Base-by-base conservation (phyloP, 2,329 filamentous ascomycete genomes). In the Diplocarpon rosae region DNA sequence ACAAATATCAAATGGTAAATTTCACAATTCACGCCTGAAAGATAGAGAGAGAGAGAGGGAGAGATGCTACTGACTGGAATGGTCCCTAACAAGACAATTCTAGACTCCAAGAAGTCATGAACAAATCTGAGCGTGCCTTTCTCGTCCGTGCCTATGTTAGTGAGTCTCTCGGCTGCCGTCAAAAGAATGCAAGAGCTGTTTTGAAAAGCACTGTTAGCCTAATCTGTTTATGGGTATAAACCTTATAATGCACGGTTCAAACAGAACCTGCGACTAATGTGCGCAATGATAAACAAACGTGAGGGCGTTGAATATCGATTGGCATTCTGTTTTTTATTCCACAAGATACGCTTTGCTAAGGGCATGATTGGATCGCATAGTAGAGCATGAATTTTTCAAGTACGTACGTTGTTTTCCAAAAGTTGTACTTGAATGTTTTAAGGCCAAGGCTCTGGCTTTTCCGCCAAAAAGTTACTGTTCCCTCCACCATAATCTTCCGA, bases 91-190 rank as follows among this genome's bases (percentile, higher is more conserved):
- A 82, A 61, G 3, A 70, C 56, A 10, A 78, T 58, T 15, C 76
- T 69, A 32, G 75, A 70, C 54, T 73, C 68, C 5, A 82, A 62
- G 52, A 78, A 81, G 31, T 69, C 68, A 53, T 73, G 69, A 34
- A 81, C 69, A 39, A 62, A 61, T 16, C 29, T 41, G 17, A 63
- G 53, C 17, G 55, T 52, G 24, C 47, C 42, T 31, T 56, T 59
- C 15, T 54, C 52, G 37, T 58, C 54, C 24, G 47, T 47, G 14
- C 45, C 47, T 16, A 55, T 44, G 16, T 36, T 55, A n/a, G 56
- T 50, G 14, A 59, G 40, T 31, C 57, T 59, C 24, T 61, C 54
- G 31, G 53, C 52, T 11, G 60, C 45, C 24, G 55, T 56, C 17
- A 53, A 51, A 16, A 62, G 52, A 28, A 61, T 51, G 15, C 50